Conservation (phyloP, 345 rosid genomes). For the Eucalyptus cladocalyx region DNA sequence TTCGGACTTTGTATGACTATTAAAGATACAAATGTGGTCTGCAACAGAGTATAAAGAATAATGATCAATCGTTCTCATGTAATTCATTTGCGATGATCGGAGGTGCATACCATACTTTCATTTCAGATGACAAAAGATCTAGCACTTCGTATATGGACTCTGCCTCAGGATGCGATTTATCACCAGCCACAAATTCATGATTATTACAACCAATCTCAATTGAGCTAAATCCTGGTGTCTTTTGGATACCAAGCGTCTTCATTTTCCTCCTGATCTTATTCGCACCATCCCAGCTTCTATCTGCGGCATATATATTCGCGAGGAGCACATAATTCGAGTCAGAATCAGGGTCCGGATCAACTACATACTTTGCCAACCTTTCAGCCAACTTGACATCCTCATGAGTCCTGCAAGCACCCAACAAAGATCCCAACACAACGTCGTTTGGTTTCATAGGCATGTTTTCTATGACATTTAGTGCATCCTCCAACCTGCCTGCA, state of each 20-base stretch:
- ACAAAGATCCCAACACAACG: conserved; percentile 62
- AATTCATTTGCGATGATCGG: neutral
- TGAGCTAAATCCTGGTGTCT: conserved; percentile 64
- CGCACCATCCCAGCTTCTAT: conserved; percentile 67
- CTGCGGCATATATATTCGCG: conserved; percentile 60
- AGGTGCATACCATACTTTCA: neutral
- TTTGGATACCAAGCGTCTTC: conserved; percentile 64
- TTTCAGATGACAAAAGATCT: conserved; percentile 31
- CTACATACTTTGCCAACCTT: conserved; percentile 28
- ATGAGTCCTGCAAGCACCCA: conserved; percentile 53
- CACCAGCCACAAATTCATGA: conserved; percentile 64
- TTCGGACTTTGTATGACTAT: neutral
- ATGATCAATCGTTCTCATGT: neutral
- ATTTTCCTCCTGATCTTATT: conserved; percentile 52
- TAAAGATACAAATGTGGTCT: neutral
- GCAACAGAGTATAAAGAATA: neutral
- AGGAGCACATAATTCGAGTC: conserved; percentile 67
- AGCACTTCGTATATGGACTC: conserved; percentile 27
- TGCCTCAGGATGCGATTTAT: conserved; percentile 36
- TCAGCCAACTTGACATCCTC: conserved; percentile 49
- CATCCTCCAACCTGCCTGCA: conserved; percentile 71
- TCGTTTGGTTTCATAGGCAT: conserved; percentile 82
- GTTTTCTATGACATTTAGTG: conserved; percentile 30
- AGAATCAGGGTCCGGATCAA: conserved; percentile 24
- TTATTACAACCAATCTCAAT: conserved; percentile 42